These are phyloP conservation scores for Penicillium flavigenum DNA, from an alignment of 495 filamentous ascomycete genomes.

Conservation along the genomic window DNA sequence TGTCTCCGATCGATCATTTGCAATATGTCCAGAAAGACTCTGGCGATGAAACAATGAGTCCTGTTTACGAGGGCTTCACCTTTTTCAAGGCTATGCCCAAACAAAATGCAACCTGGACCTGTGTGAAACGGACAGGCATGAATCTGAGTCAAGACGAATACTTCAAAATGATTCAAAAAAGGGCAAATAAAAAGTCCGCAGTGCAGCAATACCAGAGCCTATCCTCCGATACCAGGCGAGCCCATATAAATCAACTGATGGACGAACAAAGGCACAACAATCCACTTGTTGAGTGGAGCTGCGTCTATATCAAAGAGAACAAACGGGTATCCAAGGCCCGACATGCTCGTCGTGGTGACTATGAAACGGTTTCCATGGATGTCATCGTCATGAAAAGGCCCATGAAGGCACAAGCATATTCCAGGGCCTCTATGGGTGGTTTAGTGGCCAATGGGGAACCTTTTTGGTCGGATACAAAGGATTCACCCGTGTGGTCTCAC, in stretches of 20 bases:
- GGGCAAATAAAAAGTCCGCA: conserved; percentile 29
- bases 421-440: conserved; percentile 19
- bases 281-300: conserved; percentile 36
- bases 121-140: conserved; percentile 32
- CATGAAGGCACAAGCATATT: conserved; percentile 15
- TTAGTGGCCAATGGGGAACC: conserved; percentile 20
- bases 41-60: not conserved
- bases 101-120: conserved; percentile 32
- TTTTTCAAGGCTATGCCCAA: conserved; percentile 38
- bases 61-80: conserved; percentile 34
- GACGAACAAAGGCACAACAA: conserved; percentile 29
- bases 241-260: conserved; percentile 38
- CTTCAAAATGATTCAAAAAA: conserved; percentile 32
- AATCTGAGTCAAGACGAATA: conserved; percentile 32
- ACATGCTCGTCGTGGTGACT: conserved; percentile 29
- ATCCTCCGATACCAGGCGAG: conserved; percentile 24
- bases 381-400: conserved; percentile 39
- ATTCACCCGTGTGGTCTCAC: not conserved
- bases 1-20: not conserved
- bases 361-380: conserved; percentile 38
- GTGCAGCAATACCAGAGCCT: conserved; percentile 36
- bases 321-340: conserved; percentile 28
- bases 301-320: conserved; percentile 38
- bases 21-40: not conserved
- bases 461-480: not conserved